phyloP scores from a whole-genome alignment of 2,329 filamentous ascomycete genomes.

The Sporothrix phasma region DNA sequence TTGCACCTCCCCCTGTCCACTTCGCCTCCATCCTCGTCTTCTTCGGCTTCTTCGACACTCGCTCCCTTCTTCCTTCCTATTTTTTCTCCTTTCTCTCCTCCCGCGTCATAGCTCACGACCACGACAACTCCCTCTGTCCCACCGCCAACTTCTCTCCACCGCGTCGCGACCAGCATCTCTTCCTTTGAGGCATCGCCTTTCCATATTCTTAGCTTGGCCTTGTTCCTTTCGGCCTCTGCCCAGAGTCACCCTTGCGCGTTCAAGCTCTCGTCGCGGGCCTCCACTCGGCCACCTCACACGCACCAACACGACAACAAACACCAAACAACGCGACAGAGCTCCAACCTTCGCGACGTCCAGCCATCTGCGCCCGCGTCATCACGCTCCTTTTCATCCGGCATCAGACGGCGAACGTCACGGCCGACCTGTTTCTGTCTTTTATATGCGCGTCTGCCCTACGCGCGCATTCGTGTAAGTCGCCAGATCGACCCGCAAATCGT shows the following conservation, averaged over 20 bases:
- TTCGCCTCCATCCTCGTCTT: constrained; percentile 19
- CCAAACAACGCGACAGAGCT: constrained; percentile 9
- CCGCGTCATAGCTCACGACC: not conserved
- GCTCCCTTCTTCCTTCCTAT: not conserved
- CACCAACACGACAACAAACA: constrained; percentile 8
- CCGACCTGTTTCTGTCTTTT: not conserved
- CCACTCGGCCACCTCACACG: constrained; percentile 9
- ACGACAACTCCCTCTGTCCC: not conserved
- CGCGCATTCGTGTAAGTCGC: constrained; percentile 13
- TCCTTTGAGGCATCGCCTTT: not conserved
- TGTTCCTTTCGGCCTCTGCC: not conserved
- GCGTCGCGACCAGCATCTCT: not conserved
- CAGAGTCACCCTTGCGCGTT: not conserved
- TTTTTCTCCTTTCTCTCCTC: not conserved
- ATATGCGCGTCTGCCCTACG: constrained; percentile 4
- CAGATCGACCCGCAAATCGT: not conserved
- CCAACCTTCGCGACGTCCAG: not conserved
- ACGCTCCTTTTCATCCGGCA: not conserved
- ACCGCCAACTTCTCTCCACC: not conserved
- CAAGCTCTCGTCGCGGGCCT: constrained; percentile 5
- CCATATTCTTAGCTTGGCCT: not conserved
- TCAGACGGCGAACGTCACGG: not conserved
- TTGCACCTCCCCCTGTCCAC: constrained; percentile 19
- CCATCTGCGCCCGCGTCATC: constrained; percentile 2
- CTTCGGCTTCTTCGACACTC: constrained; percentile 6